These are phyloP conservation scores for Casuarina equisetifolia DNA, from an alignment of 306 rosid species.

Conservation along the genomic window DNA sequence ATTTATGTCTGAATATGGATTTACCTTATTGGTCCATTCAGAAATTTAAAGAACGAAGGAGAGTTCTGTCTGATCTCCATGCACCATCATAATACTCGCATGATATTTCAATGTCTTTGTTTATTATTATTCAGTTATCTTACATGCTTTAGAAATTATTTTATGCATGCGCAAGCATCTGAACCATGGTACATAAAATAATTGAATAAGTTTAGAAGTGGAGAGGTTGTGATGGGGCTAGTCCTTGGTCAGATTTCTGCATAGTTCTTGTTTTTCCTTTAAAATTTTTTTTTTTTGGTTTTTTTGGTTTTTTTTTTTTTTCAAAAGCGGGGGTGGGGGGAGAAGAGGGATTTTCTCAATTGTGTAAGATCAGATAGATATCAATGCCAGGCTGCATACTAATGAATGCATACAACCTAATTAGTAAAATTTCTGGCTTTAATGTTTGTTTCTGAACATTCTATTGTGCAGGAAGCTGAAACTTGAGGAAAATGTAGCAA, in stretches of 20 bases:
- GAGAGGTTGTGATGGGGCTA: not conserved
- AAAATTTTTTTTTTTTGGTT: too few relatives aligned
- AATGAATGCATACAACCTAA: not conserved
- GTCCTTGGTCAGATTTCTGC: not conserved
- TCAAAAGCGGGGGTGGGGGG: too few relatives aligned
- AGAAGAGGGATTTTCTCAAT: too few relatives aligned
- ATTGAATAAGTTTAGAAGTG: not conserved
- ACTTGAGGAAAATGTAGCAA: conserved; percentile 76
- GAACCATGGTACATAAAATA: not conserved
- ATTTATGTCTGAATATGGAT: not conserved
- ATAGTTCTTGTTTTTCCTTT: not conserved
- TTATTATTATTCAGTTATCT: too few relatives aligned
- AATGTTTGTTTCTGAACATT: conserved; percentile 22
- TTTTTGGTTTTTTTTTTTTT: too few relatives aligned
- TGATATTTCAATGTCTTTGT: not conserved
- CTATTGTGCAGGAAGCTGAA: conserved; percentile 63
- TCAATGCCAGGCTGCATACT: conserved; percentile 16
- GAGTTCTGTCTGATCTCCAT: not conserved
- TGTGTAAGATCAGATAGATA: too few relatives aligned
- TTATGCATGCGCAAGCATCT: not conserved
- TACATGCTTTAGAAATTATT: not conserved
- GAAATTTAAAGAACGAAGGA: not conserved
- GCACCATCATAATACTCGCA: not conserved
- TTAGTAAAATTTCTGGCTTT: not conserved
- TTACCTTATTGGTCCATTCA: too few relatives aligned